These are phyloP conservation scores for Astragalus glycyphyllos DNA, from an alignment of 306 rosid genomes.

Conservation along the genomic window DNA sequence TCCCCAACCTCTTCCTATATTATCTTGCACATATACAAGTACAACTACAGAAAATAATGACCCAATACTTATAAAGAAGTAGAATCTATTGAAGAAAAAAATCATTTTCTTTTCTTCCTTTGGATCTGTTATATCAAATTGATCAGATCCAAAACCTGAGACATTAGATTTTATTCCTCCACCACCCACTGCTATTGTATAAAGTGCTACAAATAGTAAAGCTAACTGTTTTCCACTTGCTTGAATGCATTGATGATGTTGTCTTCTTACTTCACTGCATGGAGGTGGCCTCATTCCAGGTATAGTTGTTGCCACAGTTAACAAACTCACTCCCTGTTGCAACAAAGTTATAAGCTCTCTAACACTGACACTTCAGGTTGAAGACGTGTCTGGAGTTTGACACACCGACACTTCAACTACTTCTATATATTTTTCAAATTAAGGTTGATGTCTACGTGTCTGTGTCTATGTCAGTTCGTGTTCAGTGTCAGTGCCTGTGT, in stretches of 20 bases:
- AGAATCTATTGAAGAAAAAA: constrained; percentile 96
- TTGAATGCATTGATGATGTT: constrained; percentile 66
- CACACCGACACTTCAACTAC: no score
- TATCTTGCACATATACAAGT: constrained; percentile 84
- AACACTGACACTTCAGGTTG: no score
- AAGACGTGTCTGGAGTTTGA: no score
- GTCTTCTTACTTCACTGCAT: constrained; percentile 57
- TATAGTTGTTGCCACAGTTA: constrained; percentile 74
- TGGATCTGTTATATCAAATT: constrained; percentile 68
- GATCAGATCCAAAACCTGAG: constrained; percentile 88
- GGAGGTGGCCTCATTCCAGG: constrained; percentile 79
- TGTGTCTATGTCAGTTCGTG: no score
- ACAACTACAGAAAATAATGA: constrained; percentile 81
- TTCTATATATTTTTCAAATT: no score
- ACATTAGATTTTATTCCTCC: constrained; percentile 96
- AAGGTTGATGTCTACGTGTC: no score
- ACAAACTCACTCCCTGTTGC: constrained; percentile 67
- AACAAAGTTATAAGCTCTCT: constrained; percentile 27
- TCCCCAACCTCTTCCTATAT: constrained; percentile 85
- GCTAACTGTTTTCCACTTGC: constrained; percentile 67
- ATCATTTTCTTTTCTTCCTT: constrained; percentile 86
- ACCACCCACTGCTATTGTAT: constrained; percentile 75
- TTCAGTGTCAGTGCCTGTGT: no score
- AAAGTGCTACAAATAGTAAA: constrained; percentile 76
- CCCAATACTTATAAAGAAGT: constrained; percentile 79